Conservation (phyloP, 2,329 filamentous ascomycete genomes). For the Colletotrichum echinochloae region DNA sequence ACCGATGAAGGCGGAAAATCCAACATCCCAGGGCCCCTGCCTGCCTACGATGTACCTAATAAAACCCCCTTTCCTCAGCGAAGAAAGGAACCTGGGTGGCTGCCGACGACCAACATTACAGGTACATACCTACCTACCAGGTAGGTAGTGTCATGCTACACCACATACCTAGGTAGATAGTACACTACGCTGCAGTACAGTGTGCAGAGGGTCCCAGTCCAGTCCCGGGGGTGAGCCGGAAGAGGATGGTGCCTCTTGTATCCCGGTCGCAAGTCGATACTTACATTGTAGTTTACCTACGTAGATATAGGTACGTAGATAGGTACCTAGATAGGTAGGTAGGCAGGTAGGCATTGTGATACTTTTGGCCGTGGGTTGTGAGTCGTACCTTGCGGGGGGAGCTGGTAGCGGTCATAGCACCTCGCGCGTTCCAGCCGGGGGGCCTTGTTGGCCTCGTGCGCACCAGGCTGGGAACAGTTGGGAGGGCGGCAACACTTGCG, state of each 20-base stretch:
- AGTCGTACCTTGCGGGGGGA: slow-evolving; percentile 30
- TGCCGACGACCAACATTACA: neutral
- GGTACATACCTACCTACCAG: no score
- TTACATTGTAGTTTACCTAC: neutral
- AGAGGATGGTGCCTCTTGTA: slow-evolving; percentile 30
- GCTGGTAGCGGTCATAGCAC: slow-evolving; percentile 29
- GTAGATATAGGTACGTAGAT: no score
- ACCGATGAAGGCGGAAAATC: slow-evolving; percentile 11
- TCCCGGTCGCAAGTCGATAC: neutral
- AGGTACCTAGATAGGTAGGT: no score
- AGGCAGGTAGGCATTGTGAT: no score
- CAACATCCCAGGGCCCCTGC: slow-evolving; percentile 12
- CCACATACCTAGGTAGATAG: no score
- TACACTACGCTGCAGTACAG: no score
- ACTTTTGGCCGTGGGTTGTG: neutral
- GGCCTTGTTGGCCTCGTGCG: slow-evolving; percentile 31
- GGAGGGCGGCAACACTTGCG: slow-evolving; percentile 30
- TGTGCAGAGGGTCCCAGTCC: neutral
- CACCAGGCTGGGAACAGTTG: slow-evolving; percentile 23
- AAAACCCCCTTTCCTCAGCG: slow-evolving; percentile 21
- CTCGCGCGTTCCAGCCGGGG: neutral
- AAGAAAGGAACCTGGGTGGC: slow-evolving; percentile 21
- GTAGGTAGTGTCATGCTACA: no score
- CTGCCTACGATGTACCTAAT: no score
- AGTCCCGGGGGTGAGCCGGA: slow-evolving; percentile 32